Conservation (phyloP, 306 rosid genomes). For the Betula pendula region DNA sequence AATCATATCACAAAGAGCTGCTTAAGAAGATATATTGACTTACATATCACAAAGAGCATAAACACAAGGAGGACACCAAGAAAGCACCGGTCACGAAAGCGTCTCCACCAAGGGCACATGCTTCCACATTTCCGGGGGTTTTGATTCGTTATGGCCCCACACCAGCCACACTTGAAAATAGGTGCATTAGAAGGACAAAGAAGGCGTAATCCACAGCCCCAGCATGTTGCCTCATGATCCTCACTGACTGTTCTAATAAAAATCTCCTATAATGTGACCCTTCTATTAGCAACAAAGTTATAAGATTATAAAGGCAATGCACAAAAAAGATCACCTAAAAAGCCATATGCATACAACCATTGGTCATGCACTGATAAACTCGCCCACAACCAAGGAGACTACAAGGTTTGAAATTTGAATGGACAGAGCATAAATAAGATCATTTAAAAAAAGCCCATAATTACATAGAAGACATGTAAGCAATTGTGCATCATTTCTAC, state of each 20-base stretch:
- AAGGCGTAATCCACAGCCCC: slow-evolving; percentile 93
- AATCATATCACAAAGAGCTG: not conserved
- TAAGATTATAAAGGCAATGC: not conserved
- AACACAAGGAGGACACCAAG: slow-evolving; percentile 57
- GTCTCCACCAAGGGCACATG: slow-evolving; percentile 62
- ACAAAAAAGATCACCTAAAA: not conserved
- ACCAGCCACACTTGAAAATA: slow-evolving; percentile 94
- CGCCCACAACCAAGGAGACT: too few relatives aligned
- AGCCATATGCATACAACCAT: not conserved
- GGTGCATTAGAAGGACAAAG: slow-evolving; percentile 61
- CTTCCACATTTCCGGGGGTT: slow-evolving; percentile 48
- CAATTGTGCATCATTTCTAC: too few relatives aligned
- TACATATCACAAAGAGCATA: slow-evolving; percentile 83
- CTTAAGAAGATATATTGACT: slow-evolving; percentile 32
- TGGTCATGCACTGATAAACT: not conserved
- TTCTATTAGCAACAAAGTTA: slow-evolving; percentile 48
- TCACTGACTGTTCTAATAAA: slow-evolving; percentile 45
- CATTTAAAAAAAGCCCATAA: too few relatives aligned
- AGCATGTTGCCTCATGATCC: slow-evolving; percentile 67
- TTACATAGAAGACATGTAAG: too few relatives aligned
- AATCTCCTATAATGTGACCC: slow-evolving; percentile 71
- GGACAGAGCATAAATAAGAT: not conserved
- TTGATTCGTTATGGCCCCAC: slow-evolving; percentile 86
- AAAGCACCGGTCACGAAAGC: slow-evolving; percentile 72
- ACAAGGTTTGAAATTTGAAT: too few relatives aligned